Evolutionary conservation across 352 stramenopile genomes (phyloP).

Genomic region (Stramenopiles sp.): DNA sequence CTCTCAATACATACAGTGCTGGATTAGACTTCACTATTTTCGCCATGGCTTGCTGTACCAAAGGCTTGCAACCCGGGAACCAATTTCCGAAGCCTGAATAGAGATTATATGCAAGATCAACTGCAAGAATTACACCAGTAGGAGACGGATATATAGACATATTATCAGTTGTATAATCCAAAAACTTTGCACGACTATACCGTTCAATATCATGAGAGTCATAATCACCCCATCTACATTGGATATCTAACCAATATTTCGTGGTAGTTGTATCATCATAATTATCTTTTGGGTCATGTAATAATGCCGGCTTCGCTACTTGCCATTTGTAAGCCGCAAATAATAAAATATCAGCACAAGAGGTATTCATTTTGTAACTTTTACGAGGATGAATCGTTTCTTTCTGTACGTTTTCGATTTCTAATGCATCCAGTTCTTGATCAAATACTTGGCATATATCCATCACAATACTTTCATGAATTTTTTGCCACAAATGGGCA

Average conservation of each 20-base stretch:
- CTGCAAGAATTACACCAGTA: conserved; percentile 74
- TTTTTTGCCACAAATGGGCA: conserved; percentile 99
- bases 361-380: conserved; percentile 99
- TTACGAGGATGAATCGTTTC: conserved; percentile 98
- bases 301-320: conserved; percentile 41
- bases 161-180: conserved; percentile 99
- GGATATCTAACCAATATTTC: conserved; percentile 99
- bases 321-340: conserved; percentile 96
- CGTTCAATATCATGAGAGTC: conserved; percentile 98
- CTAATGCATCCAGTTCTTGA: conserved; percentile 87
- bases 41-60: conserved; percentile 97
- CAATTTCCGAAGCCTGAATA: conserved; percentile 98
- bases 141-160: conserved; percentile 98
- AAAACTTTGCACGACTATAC: conserved; percentile 90
- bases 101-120: conserved; percentile 96
- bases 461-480: conserved; percentile 63
- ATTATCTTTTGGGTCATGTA: conserved; percentile 68
- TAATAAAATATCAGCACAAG: conserved; percentile 87
- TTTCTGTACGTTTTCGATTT: conserved; percentile 99
- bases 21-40: conserved; percentile 99
- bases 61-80: conserved; percentile 88
- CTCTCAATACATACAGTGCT: conserved; percentile 89
- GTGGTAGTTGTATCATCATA: conserved; percentile 91
- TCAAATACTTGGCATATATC: conserved; percentile 78
- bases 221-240: conserved; percentile 97